phyloP scores from a whole-genome alignment of 1,139 yeast genomes.

The Petasospora fabianii region DNA sequence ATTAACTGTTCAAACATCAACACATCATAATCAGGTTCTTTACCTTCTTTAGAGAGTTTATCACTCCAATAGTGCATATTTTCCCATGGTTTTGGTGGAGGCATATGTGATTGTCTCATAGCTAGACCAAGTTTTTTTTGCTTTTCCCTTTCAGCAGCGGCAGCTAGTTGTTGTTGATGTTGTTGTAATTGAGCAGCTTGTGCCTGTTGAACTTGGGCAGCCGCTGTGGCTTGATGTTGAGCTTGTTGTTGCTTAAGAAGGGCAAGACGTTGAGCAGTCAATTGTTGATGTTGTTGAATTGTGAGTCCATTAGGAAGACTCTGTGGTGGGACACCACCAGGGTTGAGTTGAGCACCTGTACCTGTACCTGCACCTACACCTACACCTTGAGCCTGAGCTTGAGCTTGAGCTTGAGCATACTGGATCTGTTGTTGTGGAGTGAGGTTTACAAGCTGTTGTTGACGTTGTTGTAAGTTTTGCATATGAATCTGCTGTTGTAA shows the following conservation, averaged over 20 bases:
- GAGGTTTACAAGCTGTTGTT: slow-evolving; percentile 25
- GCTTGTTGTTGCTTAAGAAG: slow-evolving; percentile 20
- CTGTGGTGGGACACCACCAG: slow-evolving; percentile 1
- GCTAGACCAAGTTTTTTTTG: slow-evolving; percentile 7
- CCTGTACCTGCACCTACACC: slow-evolving; percentile 10
- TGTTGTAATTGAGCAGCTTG: slow-evolving; percentile 15
- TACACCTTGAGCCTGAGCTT: too few species aligned
- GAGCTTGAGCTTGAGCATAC: slow-evolving; percentile 17
- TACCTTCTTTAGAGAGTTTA: slow-evolving; percentile 39
- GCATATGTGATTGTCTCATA: slow-evolving; percentile 12
- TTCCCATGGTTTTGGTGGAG: slow-evolving; percentile 25
- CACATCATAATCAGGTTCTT: slow-evolving; percentile 44
- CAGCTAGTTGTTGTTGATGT: slow-evolving; percentile 17
- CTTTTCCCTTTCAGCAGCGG: slow-evolving; percentile 14
- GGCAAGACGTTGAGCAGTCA: slow-evolving; percentile 13
- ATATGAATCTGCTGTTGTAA: slow-evolving; percentile 29
- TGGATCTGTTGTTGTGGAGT: slow-evolving; percentile 27
- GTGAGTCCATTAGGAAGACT: slow-evolving; percentile 9
- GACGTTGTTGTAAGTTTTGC: slow-evolving; percentile 27
- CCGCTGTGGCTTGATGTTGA: slow-evolving; percentile 19
- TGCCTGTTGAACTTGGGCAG: slow-evolving; percentile 10
- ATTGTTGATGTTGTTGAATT: slow-evolving; percentile 13
- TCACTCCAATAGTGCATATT: slow-evolving; percentile 53
- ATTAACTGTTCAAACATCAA: slow-evolving; percentile 57
- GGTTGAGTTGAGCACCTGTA: slow-evolving; percentile 10